phyloP scores from a whole-genome alignment of 192 early-diverging fungal species.

The Coemansia sp. region DNA sequence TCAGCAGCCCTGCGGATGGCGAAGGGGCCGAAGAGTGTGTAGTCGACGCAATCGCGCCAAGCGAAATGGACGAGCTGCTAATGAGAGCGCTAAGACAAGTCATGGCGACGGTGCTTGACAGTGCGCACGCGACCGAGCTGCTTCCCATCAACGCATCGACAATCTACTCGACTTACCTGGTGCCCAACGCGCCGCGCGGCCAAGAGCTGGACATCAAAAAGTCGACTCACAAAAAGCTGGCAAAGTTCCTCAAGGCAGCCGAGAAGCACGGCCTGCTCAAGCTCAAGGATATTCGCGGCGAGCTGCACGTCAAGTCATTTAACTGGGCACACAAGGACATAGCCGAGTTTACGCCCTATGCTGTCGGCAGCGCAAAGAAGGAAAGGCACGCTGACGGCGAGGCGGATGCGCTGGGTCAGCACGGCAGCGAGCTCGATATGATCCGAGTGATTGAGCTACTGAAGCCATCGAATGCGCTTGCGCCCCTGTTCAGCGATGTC shows the following conservation, averaged over 20 bases:
- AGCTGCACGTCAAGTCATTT: slow-evolving; percentile 42
- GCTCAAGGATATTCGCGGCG: slow-evolving; percentile 72
- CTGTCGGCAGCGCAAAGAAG: slow-evolving; percentile 4
- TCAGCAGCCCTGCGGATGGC: neutral
- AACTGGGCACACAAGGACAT: slow-evolving; percentile 38
- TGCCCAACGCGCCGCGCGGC: slow-evolving; percentile 65
- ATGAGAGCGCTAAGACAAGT: slow-evolving; percentile 70
- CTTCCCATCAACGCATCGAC: slow-evolving; percentile 78
- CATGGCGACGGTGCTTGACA: slow-evolving; percentile 68
- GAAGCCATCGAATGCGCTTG: slow-evolving; percentile 55
- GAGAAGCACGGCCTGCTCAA: slow-evolving; percentile 86
- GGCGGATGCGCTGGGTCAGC: neutral
- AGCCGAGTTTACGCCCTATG: slow-evolving; percentile 33
- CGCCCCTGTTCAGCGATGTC: slow-evolving; percentile 60
- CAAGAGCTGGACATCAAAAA: slow-evolving; percentile 79
- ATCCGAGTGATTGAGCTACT: slow-evolving; percentile 58
- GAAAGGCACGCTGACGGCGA: neutral
- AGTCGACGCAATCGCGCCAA: slow-evolving; percentile 7
- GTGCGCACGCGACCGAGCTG: slow-evolving; percentile 55
- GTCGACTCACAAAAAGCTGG: slow-evolving; percentile 83
- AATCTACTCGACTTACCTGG: slow-evolving; percentile 77
- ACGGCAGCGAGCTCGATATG: neutral
- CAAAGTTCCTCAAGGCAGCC: slow-evolving; percentile 86
- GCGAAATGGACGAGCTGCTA: slow-evolving; percentile 79
- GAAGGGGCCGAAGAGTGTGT: neutral